Percentiles rank a stretch among this genome's conserved stretches.
phyloP scores from a whole-genome alignment of 441 rosid genomes.

The Corymbia citriodora region DNA sequence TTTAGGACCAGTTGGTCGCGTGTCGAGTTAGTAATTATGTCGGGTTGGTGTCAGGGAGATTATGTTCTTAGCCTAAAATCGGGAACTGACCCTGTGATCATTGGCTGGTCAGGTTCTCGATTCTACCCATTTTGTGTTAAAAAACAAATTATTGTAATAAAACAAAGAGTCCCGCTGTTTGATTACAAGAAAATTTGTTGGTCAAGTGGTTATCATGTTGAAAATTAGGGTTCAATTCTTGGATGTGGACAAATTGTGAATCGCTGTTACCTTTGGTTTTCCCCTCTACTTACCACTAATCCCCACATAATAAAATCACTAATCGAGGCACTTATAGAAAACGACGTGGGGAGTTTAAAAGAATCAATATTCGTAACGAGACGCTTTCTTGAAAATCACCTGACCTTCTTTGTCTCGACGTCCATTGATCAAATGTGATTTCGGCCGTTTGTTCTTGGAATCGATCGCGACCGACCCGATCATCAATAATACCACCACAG shows the following conservation, averaged over 20 bases:
- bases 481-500: background rate
- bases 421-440: background rate
- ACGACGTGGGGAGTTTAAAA: background rate
- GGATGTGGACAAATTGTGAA: background rate
- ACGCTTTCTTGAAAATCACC: background rate
- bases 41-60: too few species aligned
- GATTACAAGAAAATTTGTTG: too few species aligned
- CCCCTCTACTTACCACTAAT: background rate
- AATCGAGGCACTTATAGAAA: background rate
- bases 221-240: background rate
- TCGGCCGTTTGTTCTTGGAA: background rate
- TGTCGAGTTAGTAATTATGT: too few species aligned
- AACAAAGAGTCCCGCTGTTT: too few species aligned
- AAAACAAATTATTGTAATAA: too few species aligned
- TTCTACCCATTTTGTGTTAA: too few species aligned
- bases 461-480: background rate
- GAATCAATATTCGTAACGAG: background rate
- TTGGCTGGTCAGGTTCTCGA: too few species aligned
- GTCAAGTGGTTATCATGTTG: too few species aligned
- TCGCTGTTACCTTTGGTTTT: background rate
- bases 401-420: background rate
- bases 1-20: too few species aligned
- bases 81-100: too few species aligned
- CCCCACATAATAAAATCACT: background rate
- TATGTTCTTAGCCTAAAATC: too few species aligned